Base-by-base conservation (phyloP, 2,329 filamentous ascomycete genomes). In the Arachnopeziza araneosa region DNA sequence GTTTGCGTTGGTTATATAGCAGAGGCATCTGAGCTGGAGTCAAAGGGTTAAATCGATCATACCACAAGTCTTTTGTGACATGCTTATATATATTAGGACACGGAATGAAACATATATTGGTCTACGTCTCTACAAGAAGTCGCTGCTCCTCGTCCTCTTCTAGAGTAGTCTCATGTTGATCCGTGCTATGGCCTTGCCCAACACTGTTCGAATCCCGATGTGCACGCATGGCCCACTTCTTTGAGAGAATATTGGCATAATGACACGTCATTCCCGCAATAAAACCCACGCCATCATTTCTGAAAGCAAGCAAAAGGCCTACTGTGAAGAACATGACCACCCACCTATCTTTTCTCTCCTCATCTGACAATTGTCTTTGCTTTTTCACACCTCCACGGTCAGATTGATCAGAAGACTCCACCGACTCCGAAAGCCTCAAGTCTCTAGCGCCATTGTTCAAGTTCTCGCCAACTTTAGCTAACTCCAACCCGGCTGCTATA, bases 311-410 rank as follows among this genome's bases (percentile, higher is more conserved):
- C 57, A 96, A 81, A 2, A 88, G 83, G 0, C 90, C 92, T 9
- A 91, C 85, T 0, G 93, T 98, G 63, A 93, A 87, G 60, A 96
- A 80, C 92, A 97, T 96, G 0, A 96, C 87, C 23, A 86, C 90
- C 89, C 91, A 96, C 60, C 92, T 81, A 72, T 91, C 85, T 59
- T 82, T 82, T 52, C 86, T 82, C 74, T 95, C 90, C 56, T 83
- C 78, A 19, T 91, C 87, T 1, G 81, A 83, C 1, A 89, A 72
- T 8, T 79, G 76, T 22, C 81, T 78, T 26, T 81, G 77, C 24
- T 70, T 66, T 81, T 80, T 44, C 52, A 52, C 1, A 54, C 52
- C 17, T 50, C 57, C 10, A 2, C 71, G 66, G 65, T 78, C 68
- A 60, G 75, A 77, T 80, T 81, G 68, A 78, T 80, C 66, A 19